Evolutionary conservation across 768 basidiomycete genomes (phyloP), one percentile per base, ranked within the genome.

Genomic region (Xerocomus brunneocitrinus): DNA sequence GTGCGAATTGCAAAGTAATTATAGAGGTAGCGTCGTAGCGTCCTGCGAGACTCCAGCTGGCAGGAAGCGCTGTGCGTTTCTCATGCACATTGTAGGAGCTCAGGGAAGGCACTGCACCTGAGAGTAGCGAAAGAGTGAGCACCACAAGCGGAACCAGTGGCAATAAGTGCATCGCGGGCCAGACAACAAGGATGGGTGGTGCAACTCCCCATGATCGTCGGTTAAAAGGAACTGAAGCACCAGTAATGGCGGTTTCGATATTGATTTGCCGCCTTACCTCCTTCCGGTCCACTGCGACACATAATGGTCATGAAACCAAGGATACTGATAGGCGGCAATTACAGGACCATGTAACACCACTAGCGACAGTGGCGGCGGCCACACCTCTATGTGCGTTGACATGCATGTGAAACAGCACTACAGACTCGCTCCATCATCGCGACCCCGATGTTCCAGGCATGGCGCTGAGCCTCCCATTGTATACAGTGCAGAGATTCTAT

Each of bases 1-100:
- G 58, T 16, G 70, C 67, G 46, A 72, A 62, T n/a, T 58, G 63
- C 22, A 73, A 30, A 3, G 66, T 67, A 10, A 72, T 53, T 3
- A 38, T 38, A 13, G 63, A 55, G 13, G 69, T 60, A 14, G 73
- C 53, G 5, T 69, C 65, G 36, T 73, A 71, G 39, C 72, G 66
- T 32, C 73, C 70, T 12, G 69, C 56, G 13, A 68, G 61, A 5
- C 61, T 57, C 78, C 79, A 81, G 5, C 62, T 64, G 0, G 47
- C 2, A 3, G 76, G 76, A 3, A 66, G 58, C 12, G 41, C 56
- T 14, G 63, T 64, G 50, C 76, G 75, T 41, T 65, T 72, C 60
- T 78, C 77, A 52, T 78, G 77, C 30, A 76, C 48, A 49, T 63
- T 64, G 57, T 69, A 62, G 27, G 58, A 49, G 30, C 54, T 54